Percentiles rank a stretch among this genome's conserved stretches.
phyloP scores from a whole-genome alignment of 2,329 filamentous ascomycete species.

The Alternaria sp. region DNA sequence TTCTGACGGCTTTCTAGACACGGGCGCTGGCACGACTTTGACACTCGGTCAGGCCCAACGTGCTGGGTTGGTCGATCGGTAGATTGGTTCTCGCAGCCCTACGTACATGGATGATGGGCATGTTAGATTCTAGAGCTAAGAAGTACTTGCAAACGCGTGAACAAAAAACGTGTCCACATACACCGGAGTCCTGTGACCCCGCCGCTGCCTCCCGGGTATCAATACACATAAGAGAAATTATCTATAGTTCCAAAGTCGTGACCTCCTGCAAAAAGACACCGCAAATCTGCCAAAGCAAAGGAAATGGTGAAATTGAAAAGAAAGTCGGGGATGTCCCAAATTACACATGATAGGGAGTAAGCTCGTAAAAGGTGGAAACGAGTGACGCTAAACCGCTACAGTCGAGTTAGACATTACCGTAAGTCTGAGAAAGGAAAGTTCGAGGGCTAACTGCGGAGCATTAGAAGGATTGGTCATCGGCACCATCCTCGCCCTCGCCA shows the following conservation, averaged over 20 bases:
- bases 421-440: conserved; percentile 7
- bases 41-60: conserved; percentile 7
- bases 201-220: conserved; percentile 34
- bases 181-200: conserved; percentile 26
- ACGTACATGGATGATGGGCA: conserved; percentile 1
- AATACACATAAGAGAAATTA: conserved; percentile 30
- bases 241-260: conserved; percentile 18
- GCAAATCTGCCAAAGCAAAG: conserved; percentile 5
- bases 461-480: conserved; percentile 34
- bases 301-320: not conserved
- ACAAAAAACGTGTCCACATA: conserved; percentile 18
- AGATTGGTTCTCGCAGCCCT: conserved; percentile 3
- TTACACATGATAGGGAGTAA: conserved; percentile 12
- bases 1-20: conserved; percentile 6
- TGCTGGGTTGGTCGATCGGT: not conserved
- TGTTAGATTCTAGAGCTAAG: conserved; percentile 5
- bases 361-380: conserved; percentile 9
- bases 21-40: not conserved
- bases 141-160: conserved; percentile 6
- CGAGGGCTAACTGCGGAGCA: not conserved
- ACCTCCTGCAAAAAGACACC: conserved; percentile 9
- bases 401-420: conserved; percentile 40
- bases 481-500: conserved; percentile 59
- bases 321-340: not conserved
- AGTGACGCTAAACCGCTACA: conserved; percentile 33